Evolutionary conservation across 192 early-diverging fungal species (phyloP), one percentile per base, ranked within the genome.

Genomic region (Fimicolochytrium jonesii): DNA sequence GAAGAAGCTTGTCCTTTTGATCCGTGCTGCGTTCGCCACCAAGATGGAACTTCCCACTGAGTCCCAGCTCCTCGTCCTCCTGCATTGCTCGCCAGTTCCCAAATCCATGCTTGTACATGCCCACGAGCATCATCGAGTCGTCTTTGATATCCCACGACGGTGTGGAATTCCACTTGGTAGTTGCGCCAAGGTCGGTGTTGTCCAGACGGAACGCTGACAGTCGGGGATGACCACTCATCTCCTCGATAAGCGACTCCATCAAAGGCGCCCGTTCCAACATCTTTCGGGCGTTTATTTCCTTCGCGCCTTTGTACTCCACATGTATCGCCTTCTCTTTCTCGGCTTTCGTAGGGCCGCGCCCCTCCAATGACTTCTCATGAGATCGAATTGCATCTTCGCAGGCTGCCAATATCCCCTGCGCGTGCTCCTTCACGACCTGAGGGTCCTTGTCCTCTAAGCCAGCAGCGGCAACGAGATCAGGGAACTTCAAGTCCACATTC

Each of bases 81-180:
- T 90, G 88, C 10, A 99, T 95, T 52, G 77, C 68, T 47, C 82
- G 72, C 95, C 94, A 97, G 30, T 66, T 56, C 13, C 95, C 94
- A 74, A 92, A 95, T 25, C 97, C 97, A 68, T 98, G 86, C 49
- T 81, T 78, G 70, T 92, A 91, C 42, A 98, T 88, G 50, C 97
- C 97, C 28, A 97, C 89, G 18, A 99, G 75, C 30, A 99, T 80
- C 90, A 94, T 91, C 20, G 95, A 82, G 69, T 99, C 97, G 64
- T 99, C 97, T 39, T 86, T 86, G 51, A 86, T 86, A 3, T 87
- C 83, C 97, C 97, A 99, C 43, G 31, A n/a, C 3, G 62, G 62
- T 44, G 42, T 42, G 31, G 62, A 64, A 29, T 64, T 22, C 62
- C 62, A 64, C 31, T 42, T 35, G 5, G 15, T 25, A 1, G 62